phyloP scores from a whole-genome alignment of 176 grass and related monocot species.

The Otatea glauca region DNA sequence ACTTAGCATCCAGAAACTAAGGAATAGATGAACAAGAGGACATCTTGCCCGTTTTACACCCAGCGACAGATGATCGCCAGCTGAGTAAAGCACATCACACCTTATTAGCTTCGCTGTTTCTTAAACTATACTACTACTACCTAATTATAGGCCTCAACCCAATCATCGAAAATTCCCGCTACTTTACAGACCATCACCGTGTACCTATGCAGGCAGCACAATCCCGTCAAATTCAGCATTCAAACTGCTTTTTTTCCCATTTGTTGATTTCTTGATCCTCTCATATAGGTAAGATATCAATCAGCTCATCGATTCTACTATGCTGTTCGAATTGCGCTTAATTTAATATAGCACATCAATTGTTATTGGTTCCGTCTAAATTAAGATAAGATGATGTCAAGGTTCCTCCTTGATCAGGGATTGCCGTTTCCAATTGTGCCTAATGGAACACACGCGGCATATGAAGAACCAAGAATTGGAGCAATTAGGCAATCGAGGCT shows the following conservation, averaged over 20 bases:
- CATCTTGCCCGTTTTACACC: neutral
- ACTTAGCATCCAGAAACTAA: neutral
- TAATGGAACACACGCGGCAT: neutral
- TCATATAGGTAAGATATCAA: neutral
- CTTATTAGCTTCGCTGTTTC: constrained; percentile 22
- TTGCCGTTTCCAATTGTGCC: neutral
- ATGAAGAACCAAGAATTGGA: neutral
- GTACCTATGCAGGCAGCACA: neutral
- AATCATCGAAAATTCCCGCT: neutral
- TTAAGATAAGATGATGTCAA: neutral
- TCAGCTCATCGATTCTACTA: neutral
- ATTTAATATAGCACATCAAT: neutral
- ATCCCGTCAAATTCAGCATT: neutral
- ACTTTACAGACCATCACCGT: neutral
- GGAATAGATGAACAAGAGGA: neutral
- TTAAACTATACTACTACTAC: neutral
- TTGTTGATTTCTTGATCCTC: neutral
- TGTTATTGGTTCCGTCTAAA: constrained; percentile 12
- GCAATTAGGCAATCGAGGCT: neutral
- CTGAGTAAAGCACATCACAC: constrained; percentile 8
- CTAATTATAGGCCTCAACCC: neutral
- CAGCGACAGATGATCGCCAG: constrained; percentile 8
- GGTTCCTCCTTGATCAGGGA: neutral
- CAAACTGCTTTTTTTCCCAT: neutral
- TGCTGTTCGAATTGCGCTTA: constrained; percentile 18